Percentiles rank a stretch among this genome's conserved stretches.
phyloP scores from a whole-genome alignment of 345 rosid species.

The Schrenkiella parvula region DNA sequence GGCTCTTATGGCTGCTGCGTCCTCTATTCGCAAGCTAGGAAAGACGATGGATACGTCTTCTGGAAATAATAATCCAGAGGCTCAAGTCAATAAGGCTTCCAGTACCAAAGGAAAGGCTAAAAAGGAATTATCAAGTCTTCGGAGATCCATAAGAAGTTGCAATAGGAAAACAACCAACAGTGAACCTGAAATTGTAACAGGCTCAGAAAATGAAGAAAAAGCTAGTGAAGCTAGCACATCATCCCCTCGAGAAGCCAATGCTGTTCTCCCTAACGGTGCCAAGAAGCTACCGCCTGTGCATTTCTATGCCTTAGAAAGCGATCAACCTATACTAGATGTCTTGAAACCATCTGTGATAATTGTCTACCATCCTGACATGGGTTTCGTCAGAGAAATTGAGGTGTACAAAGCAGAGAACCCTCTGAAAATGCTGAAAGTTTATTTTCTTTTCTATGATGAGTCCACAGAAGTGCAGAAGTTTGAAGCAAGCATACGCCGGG shows the following conservation, averaged over 20 bases:
- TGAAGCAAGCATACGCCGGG: slow-evolving; percentile 90
- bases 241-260: slow-evolving; percentile 15
- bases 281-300: slow-evolving; percentile 67
- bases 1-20: slow-evolving; percentile 76
- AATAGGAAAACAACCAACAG: slow-evolving; percentile 24
- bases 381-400: slow-evolving; percentile 88
- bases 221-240: slow-evolving; percentile 32
- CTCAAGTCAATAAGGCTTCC: slow-evolving; percentile 34
- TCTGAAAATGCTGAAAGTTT: slow-evolving; percentile 64
- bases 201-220: slow-evolving; percentile 38
- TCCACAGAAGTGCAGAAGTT: slow-evolving; percentile 93
- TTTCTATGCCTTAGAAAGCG: slow-evolving; percentile 79
- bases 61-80: slow-evolving; percentile 40
- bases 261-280: not conserved
- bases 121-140: slow-evolving; percentile 36
- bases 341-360: slow-evolving; percentile 74
- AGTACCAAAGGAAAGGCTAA: slow-evolving; percentile 44
- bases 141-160: slow-evolving; percentile 31
- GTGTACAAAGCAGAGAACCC: slow-evolving; percentile 94
- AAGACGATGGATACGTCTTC: slow-evolving; percentile 33
- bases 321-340: slow-evolving; percentile 72
- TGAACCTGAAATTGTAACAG: slow-evolving; percentile 33
- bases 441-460: slow-evolving; percentile 88
- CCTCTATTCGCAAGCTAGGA: slow-evolving; percentile 51
- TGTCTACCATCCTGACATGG: slow-evolving; percentile 89